Evolutionary conservation across 2,329 filamentous ascomycete genomes (phyloP), one percentile per base, ranked within the genome.

Genomic region (Cordyceps farinosa): DNA sequence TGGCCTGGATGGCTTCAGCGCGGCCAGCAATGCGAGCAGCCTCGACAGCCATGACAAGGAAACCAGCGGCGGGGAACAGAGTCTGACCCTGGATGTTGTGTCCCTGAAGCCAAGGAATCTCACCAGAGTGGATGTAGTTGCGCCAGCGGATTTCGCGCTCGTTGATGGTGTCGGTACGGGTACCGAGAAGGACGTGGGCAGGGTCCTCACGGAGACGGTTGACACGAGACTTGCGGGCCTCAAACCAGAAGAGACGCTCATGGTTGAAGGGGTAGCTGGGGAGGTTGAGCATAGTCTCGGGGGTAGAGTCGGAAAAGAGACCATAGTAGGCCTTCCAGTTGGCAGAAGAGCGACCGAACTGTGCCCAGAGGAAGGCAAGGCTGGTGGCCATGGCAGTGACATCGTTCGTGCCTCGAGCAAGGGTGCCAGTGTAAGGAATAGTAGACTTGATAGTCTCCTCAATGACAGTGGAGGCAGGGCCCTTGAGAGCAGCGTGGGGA

Each of bases 81-180:
- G 75, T 70, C 47, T 79, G 69, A 27, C 79, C 82, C 66, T 86
- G 82, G 67, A 87, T 79, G 61, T 74, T 74, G 72, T 87, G 85
- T 66, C 86, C 80, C 48, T 81, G 75, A 11, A 86, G 74, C 75
- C 86, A 87, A 4, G 86, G 80, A 1, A 81, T 69, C 65, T 83
- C 80, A 34, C 78, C 76, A 3, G 78, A 65, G 11, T 77, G 76
- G 40, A 82, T 69, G 40, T 82, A 76, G 65, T 81, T 81, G 59
- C 79, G 73, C 81, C 80, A 83, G 1, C 74, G 77, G 3, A 70
- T 69, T 32, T 78, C 72, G 53, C 71, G 61, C 29, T 66, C 64
- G 36, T 65, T 66, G 22, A 67, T 66, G 8, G 61, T 66, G 1
- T 63, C 56, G 15, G 65, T 62, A 53, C 44, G 66, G 5, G 75